Evolutionary conservation across 371 early-diverging fungal genomes (phyloP), one percentile per base, ranked within the genome.

Genomic region (Batrachochytrium dendrobatidis): DNA sequence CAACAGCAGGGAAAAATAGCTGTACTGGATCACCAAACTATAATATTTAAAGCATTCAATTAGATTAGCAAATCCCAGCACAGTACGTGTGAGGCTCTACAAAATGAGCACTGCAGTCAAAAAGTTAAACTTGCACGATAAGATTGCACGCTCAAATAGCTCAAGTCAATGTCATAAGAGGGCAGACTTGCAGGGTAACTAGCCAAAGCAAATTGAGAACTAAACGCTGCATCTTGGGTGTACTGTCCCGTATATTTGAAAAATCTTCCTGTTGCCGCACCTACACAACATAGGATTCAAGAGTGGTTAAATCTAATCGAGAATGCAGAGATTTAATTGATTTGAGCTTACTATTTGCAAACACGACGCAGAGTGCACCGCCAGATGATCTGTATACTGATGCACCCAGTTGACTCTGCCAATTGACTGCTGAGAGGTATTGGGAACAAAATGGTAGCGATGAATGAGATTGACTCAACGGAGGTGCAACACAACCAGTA

Each of bases 331-430:
- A 34, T n/a, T 7, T 24, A 17, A 1, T 2, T 10, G 28, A 56
- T 26, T 29, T 3, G n/a, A 3, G 20, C 52, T 8, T 54, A 69
- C 71, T 67, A 56, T 67, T 66, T 22, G 53, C 45, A 49, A 44
- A 55, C 2, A 65, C 58, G n/a, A 70, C 65, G 55, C 71, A 70
- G 26, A 67, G 35, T 30, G 52, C 67, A 26, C 46, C 46, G 46
- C 46, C 46, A 26, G 24, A 24, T 3, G 46, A 45, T 26, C 12
- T 3, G 46, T 5, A 45, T 26, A 45, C 46, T 20, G 46, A 5
- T 45, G 46, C 46, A 45, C 28, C 64, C 60, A 31, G 56, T 65
- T 22, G 57, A 32, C 34, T 43, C 60, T 30, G 31, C 20, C 20
- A 33, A 44, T 66, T 64, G 20, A 66, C 67, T 26, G 35, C 62